Base-by-base conservation (phyloP, 83 land plant species). In the Diphasiastrum complanatum region DNA sequence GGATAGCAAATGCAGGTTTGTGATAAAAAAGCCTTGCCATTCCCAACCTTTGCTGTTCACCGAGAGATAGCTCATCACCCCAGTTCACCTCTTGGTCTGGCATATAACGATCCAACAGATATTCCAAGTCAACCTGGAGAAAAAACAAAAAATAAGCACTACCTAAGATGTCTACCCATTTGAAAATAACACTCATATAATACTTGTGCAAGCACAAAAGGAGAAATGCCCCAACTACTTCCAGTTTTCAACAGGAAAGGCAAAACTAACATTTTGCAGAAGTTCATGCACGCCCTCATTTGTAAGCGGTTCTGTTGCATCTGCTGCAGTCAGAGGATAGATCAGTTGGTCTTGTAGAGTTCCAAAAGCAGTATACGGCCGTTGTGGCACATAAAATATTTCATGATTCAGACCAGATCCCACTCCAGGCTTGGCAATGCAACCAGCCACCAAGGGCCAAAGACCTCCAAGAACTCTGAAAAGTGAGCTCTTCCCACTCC, bases 1-100 rank as follows among this genome's bases (percentile, higher is more conserved):
- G 84, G 47, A 93, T 93, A 41, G 99, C 99, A 77, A 89, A 93
- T 33, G 83, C 81, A 27, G 99, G 99, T 47, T 81, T 90, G 64
- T 93, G 99, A 60, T 89, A 89, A 56, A 95, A 89, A 25, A 95
- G 68, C 48, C 99, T 81, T 10, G 96, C 99, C 99, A 95, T 95
- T 50, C 99, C 99, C 29, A 89, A 62, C 52, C 99, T 75, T 60
- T 89, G 99, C 62, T 95, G 96, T 68, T 95, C 99, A 23, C 99
- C 99, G 31, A 95, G 80, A 3, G 99, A 89, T 6, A 95, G 86
- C 61, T 95, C 99, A 69, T 95, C 99, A 45, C 96, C 89, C 96
- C 99, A 95, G 54, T 89, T 95, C 2, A 86, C 75, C 74, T 95
- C 99, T 61, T 72, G 62, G 4, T 76, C 80, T 47, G 61, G 74